These are phyloP conservation scores for Mycena vitilis DNA, from an alignment of 768 basidiomycete genomes.

Conservation along the genomic window DNA sequence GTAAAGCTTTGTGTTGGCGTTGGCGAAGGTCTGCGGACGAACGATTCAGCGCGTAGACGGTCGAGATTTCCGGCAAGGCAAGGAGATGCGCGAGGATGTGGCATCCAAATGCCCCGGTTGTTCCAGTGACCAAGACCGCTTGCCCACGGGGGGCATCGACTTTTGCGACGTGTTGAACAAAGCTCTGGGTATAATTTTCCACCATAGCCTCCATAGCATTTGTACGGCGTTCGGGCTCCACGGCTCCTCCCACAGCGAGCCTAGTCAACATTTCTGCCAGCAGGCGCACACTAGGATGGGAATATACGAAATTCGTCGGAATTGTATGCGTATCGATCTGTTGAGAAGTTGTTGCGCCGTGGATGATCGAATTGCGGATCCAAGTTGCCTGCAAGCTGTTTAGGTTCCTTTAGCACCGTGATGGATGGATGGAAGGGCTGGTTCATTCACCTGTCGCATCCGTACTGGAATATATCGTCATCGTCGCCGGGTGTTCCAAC, in stretches of 20 bases:
- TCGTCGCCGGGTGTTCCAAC: conserved; percentile 40
- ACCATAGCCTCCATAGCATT: not conserved
- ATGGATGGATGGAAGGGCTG: not conserved
- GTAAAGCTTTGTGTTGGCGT: conserved; percentile 41
- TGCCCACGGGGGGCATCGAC: not conserved
- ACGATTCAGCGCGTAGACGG: conserved; percentile 47
- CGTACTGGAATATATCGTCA: conserved; percentile 53
- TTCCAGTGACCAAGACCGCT: not conserved
- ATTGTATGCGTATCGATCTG: conserved; percentile 13
- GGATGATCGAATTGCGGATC: not conserved
- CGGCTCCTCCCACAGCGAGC: not conserved
- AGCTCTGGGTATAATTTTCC: not conserved
- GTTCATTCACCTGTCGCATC: conserved; percentile 51
- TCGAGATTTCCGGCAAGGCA: conserved; percentile 24
- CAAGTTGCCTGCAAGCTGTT: conserved; percentile 11
- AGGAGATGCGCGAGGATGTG: not conserved
- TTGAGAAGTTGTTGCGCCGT: not conserved
- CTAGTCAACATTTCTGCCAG: not conserved
- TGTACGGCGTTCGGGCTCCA: not conserved
- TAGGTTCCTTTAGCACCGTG: too few relatives aligned
- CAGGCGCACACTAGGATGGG: conserved; percentile 5
- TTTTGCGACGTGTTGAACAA: not conserved
- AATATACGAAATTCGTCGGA: conserved; percentile 18
- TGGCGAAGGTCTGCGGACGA: conserved; percentile 42
- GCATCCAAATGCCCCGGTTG: not conserved